Evolutionary conservation across 768 basidiomycete species (phyloP).

Genomic region (Agaricus blazei): DNA sequence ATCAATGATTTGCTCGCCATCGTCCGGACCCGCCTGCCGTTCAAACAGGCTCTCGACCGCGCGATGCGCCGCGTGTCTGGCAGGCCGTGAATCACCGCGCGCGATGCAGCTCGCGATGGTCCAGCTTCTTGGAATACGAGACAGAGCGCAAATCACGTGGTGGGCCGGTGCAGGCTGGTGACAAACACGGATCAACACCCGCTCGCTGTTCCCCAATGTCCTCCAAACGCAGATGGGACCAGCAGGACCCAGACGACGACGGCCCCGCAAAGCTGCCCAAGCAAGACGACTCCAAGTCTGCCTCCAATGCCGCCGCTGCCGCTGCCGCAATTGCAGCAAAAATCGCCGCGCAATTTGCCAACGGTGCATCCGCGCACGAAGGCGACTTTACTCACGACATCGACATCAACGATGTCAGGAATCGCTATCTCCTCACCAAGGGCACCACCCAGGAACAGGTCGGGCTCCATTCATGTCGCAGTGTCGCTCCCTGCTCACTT

Average conservation of each 20-base stretch:
- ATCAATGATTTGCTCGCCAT: not conserved
- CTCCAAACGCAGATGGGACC: conserved; percentile 47
- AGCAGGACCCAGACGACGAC: conserved; percentile 47
- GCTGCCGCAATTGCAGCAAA: conserved; percentile 90
- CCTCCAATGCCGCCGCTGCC: conserved; percentile 60
- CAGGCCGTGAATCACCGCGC: no score
- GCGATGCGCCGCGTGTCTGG: no score
- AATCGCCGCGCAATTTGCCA: conserved; percentile 83
- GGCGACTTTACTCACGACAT: conserved; percentile 86
- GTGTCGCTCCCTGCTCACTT: not conserved
- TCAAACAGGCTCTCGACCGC: no score
- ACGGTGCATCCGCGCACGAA: conserved; percentile 49
- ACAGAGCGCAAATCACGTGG: not conserved
- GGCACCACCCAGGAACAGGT: conserved; percentile 91
- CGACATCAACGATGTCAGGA: conserved; percentile 94
- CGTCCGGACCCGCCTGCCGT: not conserved
- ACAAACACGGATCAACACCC: conserved; percentile 3
- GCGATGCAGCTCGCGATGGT: no score
- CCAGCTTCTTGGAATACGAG: no score
- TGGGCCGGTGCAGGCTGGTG: not conserved
- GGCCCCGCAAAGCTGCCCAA: conserved; percentile 36
- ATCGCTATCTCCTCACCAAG: conserved; percentile 92
- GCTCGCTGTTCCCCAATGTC: conserved; percentile 7
- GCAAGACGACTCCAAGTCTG: conserved; percentile 53
- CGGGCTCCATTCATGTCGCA: conserved; percentile 16